Evolutionary conservation across 2,329 filamentous ascomycete species (phyloP).

Genomic region (Diaporthe vaccinii): DNA sequence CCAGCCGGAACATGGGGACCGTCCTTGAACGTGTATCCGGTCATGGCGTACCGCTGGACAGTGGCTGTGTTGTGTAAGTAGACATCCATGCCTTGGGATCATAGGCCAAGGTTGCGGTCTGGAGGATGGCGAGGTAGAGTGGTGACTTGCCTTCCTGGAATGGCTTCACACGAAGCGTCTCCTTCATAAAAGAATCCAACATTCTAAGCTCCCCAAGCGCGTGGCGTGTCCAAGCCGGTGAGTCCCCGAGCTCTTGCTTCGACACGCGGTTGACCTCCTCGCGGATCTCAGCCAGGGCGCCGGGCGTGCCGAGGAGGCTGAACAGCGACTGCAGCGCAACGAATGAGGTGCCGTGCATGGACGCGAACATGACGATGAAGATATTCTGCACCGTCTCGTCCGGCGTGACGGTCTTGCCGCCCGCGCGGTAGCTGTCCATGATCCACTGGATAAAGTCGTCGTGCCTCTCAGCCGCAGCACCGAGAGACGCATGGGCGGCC

Average conservation of each 20-base stretch:
- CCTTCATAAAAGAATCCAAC: slow-evolving; percentile 44
- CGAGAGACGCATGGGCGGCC: background rate
- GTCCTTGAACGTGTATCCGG: slow-evolving; percentile 37
- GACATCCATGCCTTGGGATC: background rate
- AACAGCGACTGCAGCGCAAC: slow-evolving; percentile 3
- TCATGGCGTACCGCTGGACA: slow-evolving; percentile 18
- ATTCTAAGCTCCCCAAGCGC: slow-evolving; percentile 41
- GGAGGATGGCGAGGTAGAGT: background rate
- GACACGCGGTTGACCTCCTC: slow-evolving; percentile 40
- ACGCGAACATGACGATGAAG: slow-evolving; percentile 45
- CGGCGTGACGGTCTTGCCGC: slow-evolving; percentile 41
- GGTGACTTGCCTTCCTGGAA: slow-evolving; percentile 38
- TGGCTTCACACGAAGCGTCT: slow-evolving; percentile 42
- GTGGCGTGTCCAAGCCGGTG: slow-evolving; percentile 42
- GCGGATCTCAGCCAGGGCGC: slow-evolving; percentile 40
- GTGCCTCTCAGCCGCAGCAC: slow-evolving; percentile 30
- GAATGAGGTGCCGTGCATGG: slow-evolving; percentile 39
- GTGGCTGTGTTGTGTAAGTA: slow-evolving; percentile 13
- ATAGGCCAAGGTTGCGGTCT: too few relatives aligned
- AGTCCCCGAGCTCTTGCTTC: slow-evolving; percentile 36
- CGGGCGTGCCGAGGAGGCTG: slow-evolving; percentile 40
- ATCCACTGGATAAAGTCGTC: slow-evolving; percentile 44
- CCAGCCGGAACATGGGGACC: slow-evolving; percentile 42
- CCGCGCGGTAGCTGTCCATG: slow-evolving; percentile 42
- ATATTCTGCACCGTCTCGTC: slow-evolving; percentile 41